phyloP scores from a whole-genome alignment of 2,329 filamentous ascomycete species.

The Periglandula ipomoeae region DNA sequence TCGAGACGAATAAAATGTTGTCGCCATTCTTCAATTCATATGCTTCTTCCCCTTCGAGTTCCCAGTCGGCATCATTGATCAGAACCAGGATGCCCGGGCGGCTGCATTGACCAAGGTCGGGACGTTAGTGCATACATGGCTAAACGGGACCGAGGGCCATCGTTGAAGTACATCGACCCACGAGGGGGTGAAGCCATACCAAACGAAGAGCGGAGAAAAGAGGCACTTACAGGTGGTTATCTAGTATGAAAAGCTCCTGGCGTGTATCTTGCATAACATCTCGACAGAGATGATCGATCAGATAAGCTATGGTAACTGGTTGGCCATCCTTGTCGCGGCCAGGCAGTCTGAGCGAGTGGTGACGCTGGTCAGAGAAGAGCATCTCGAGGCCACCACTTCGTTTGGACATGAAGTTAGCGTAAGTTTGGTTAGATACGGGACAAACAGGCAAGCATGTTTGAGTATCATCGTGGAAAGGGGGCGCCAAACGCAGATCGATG shows the following conservation, averaged over 20 bases:
- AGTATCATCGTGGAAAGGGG: not conserved
- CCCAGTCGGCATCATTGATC: slow-evolving; percentile 98
- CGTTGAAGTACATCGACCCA: not conserved
- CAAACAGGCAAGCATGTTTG: not conserved
- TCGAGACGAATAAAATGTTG: slow-evolving; percentile 92
- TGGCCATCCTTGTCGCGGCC: slow-evolving; percentile 47
- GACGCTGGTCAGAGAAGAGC: slow-evolving; percentile 77
- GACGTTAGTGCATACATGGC: slow-evolving; percentile 13
- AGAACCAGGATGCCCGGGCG: slow-evolving; percentile 92
- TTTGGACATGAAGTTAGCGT: slow-evolving; percentile 1
- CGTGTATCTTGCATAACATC: slow-evolving; percentile 77
- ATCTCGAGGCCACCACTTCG: slow-evolving; percentile 83
- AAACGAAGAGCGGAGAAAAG: slow-evolving; percentile 5
- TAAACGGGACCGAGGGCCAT: not conserved
- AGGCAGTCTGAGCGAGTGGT: slow-evolving; percentile 62
- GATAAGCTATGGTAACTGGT: slow-evolving; percentile 59
- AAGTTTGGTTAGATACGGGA: not conserved
- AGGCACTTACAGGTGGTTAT: slow-evolving; percentile 70
- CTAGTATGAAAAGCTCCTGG: slow-evolving; percentile 82
- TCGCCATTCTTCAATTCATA: slow-evolving; percentile 78
- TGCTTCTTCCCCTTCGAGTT: slow-evolving; percentile 86
- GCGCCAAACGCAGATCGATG: not conserved
- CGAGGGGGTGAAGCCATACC: not conserved
- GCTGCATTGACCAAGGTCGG: slow-evolving; percentile 34
- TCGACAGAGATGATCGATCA: slow-evolving; percentile 72